These are phyloP conservation scores for Cryptococcus sp. DNA, from an alignment of 1,284 basidiomycete species.

Conservation along the genomic window DNA sequence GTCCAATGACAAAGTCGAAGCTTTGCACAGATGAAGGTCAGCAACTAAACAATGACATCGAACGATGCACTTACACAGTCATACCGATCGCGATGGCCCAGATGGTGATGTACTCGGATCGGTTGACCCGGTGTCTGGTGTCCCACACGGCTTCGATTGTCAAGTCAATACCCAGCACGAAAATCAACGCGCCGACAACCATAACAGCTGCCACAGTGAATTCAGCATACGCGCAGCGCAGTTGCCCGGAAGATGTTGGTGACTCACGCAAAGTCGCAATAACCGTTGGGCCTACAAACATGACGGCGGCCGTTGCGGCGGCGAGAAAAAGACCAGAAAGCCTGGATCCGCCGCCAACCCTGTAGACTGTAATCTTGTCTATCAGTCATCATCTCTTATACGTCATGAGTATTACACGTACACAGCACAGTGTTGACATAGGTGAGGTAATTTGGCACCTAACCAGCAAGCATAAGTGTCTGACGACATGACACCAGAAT, in stretches of 20 bases:
- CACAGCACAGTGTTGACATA: constrained; percentile 86
- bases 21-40: constrained; percentile 30
- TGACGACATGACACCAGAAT: not conserved
- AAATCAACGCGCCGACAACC: constrained; percentile 89
- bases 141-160: constrained; percentile 97
- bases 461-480: not conserved
- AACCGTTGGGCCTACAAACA: constrained; percentile 69
- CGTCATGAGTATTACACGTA: constrained; percentile 35
- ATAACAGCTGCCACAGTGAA: constrained; percentile 65
- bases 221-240: not conserved
- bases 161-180: constrained; percentile 91
- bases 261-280: constrained; percentile 86
- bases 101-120: constrained; percentile 61
- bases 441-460: constrained; percentile 56
- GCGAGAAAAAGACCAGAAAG: constrained; percentile 85
- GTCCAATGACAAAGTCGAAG: constrained; percentile 93
- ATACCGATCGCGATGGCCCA: constrained; percentile 75
- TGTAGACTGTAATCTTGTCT: constrained; percentile 64
- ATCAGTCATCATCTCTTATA: not conserved
- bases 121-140: constrained; percentile 81
- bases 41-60: not conserved
- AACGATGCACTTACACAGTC: constrained; percentile 59
- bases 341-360: constrained; percentile 84
- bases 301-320: constrained; percentile 67
- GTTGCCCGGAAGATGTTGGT: not conserved